These are phyloP conservation scores for Dictyostelium citrinum DNA, from an alignment of 78 protist species.

Conservation along the genomic window DNA sequence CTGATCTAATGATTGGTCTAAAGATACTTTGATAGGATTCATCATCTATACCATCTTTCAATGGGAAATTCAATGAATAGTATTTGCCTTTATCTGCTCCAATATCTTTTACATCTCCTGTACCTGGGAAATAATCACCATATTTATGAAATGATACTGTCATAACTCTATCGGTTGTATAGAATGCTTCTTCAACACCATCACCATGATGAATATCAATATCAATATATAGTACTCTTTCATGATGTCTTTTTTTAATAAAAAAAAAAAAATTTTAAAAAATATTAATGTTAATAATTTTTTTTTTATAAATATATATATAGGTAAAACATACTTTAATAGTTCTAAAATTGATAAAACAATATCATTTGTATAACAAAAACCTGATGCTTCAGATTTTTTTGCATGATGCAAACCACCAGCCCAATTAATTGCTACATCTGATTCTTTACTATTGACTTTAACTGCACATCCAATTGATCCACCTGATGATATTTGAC, in stretches of 20 bases:
- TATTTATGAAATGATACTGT: slow-evolving; percentile 94
- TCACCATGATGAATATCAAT: slow-evolving; percentile 99
- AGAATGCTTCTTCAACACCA: slow-evolving; percentile 97
- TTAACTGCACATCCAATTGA: slow-evolving; percentile 93
- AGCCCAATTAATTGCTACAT: slow-evolving; percentile 98
- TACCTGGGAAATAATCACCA: slow-evolving; percentile 97
- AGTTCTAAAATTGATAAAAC: slow-evolving; percentile 98
- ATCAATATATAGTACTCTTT: slow-evolving; percentile 96
- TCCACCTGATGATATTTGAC: slow-evolving; percentile 97
- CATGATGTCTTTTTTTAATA: slow-evolving; percentile 19
- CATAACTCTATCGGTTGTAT: slow-evolving; percentile 93
- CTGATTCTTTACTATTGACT: slow-evolving; percentile 76
- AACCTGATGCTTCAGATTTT: slow-evolving; percentile 97
- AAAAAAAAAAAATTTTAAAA: background rate
- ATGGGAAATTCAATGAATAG: slow-evolving; percentile 95
- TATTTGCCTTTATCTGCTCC: slow-evolving; percentile 93
- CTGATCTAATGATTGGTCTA: slow-evolving; percentile 84
- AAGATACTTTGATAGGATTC: slow-evolving; percentile 82
- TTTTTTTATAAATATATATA: background rate
- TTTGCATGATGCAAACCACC: slow-evolving; percentile 99
- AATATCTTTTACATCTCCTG: slow-evolving; percentile 87
- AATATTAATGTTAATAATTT: background rate
- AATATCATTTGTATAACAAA: slow-evolving; percentile 99
- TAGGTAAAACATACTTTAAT: slow-evolving; percentile 73
- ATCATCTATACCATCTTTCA: slow-evolving; percentile 96